phyloP scores from a whole-genome alignment of 1,139 yeast species.

The Protomyces inouyei region DNA sequence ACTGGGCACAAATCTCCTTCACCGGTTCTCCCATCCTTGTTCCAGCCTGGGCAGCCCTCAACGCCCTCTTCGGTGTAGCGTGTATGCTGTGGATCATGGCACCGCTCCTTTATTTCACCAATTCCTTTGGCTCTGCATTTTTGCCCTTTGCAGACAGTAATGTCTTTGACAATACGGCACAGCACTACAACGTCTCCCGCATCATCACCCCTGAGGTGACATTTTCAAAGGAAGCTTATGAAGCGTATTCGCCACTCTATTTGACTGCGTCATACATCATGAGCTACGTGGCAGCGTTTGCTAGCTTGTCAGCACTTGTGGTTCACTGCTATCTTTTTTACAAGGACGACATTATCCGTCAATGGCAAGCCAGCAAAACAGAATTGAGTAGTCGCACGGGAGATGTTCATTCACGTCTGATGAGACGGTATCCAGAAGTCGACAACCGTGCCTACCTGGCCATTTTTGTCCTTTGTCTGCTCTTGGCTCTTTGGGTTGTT shows the following conservation, averaged over 20 bases:
- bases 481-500: slow-evolving; percentile 49
- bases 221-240: slow-evolving; percentile 50
- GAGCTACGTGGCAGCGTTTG: slow-evolving; percentile 58
- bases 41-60: slow-evolving; percentile 55
- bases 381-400: slow-evolving; percentile 36
- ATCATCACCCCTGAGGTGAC: slow-evolving; percentile 50
- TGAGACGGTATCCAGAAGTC: slow-evolving; percentile 55
- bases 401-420: slow-evolving; percentile 61
- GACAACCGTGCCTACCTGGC: slow-evolving; percentile 64
- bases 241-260: slow-evolving; percentile 55
- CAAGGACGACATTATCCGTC: slow-evolving; percentile 50
- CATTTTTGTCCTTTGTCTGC: slow-evolving; percentile 48
- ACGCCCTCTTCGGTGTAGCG: slow-evolving; percentile 47
- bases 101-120: slow-evolving; percentile 49
- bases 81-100: slow-evolving; percentile 38
- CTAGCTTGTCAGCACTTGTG: slow-evolving; percentile 53
- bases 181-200: slow-evolving; percentile 44
- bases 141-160: slow-evolving; percentile 36
- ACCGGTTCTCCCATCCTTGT: slow-evolving; percentile 56
- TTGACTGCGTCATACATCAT: slow-evolving; percentile 59
- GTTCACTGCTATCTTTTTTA: slow-evolving; percentile 55
- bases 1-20: slow-evolving; percentile 60
- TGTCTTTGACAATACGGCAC: slow-evolving; percentile 50
- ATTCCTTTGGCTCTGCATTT: slow-evolving; percentile 47
- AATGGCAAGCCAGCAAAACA: slow-evolving; percentile 33